Percentiles rank a stretch among this genome's conserved stretches.
Conservation (phyloP, 306 rosid genomes). For the Sesbania bispinosa region DNA sequence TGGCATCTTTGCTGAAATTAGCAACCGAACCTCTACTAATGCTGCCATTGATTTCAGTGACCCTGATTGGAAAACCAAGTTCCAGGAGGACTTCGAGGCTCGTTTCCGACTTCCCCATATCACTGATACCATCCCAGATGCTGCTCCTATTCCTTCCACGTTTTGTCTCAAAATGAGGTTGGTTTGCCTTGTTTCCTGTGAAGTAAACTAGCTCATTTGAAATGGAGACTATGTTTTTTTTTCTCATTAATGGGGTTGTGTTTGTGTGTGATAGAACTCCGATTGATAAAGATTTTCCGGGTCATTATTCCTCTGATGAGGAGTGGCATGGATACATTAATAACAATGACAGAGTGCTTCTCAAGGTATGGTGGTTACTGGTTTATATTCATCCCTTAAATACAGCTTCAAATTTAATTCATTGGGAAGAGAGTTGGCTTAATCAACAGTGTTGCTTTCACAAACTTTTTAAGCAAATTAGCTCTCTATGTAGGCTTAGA, state of each 20-base stretch:
- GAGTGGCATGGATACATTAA: slow-evolving; percentile 97
- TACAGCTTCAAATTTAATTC: background rate
- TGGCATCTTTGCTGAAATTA: slow-evolving; percentile 28
- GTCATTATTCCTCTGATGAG: slow-evolving; percentile 77
- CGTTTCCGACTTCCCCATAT: slow-evolving; percentile 88
- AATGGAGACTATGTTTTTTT: background rate
- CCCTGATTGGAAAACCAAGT: slow-evolving; percentile 86
- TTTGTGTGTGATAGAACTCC: slow-evolving; percentile 56
- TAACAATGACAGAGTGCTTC: slow-evolving; percentile 89
- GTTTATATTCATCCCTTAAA: background rate
- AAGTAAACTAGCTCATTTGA: background rate
- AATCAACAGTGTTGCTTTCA: background rate
- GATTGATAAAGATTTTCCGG: slow-evolving; percentile 49
- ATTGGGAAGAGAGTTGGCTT: slow-evolving; percentile 4
- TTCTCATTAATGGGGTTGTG: background rate
- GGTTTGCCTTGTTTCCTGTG: background rate
- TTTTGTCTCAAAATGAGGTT: slow-evolving; percentile 97
- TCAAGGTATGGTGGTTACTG: slow-evolving; percentile 68
- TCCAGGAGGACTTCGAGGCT: slow-evolving; percentile 58
- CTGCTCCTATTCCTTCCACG: slow-evolving; percentile 79
- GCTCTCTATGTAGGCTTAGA: background rate
- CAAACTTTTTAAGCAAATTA: background rate
- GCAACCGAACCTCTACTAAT: slow-evolving; percentile 2
- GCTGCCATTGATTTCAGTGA: slow-evolving; percentile 60
- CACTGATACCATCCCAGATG: slow-evolving; percentile 60